Evolutionary conservation across 2,329 filamentous ascomycete species (phyloP), one percentile per base, ranked within the genome.

Genomic region (Fusarium sarcochroum): DNA sequence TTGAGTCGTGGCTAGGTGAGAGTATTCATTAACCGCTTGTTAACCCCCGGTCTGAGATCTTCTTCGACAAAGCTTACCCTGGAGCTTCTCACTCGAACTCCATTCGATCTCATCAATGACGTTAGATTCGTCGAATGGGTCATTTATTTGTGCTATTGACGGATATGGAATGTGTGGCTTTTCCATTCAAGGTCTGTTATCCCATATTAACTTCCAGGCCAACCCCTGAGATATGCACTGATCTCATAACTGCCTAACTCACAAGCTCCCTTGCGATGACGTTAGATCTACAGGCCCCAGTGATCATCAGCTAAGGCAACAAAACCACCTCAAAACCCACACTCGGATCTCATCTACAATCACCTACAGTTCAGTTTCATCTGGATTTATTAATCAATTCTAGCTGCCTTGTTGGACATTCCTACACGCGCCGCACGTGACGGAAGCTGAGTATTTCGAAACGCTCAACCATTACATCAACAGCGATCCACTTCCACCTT

Each of bases 351-450:
- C 6, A 41, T 20, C n/a, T 13, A 11, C 37, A 14, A 25, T 25
- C n/a, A 21, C 15, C 30, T 17, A 20, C 25, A 11, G 20, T 27
- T 18, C 27, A 38, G 5, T 25, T 14, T 32, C 7, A 35, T 32
- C 15, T 23, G 21, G 30, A 38, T 25, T 37, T 37, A 27, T 14
- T 13, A 9, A 10, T 23, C n/a, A 18, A 47, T 14, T 46, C 32
- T n/a, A 23, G 4, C 21, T 37, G 27, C 15, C 45, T 48, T 15
- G 1, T 46, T 30, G 27, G 15, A 49, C 30, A 18, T 30, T 15
- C 20, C 10, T 32, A 15, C 18, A 18, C 27, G 14, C 30, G 17
- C 18, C n/a, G 38, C 65, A 68, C 65, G 65, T 68, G 65, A 68
- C 50, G 20, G 25, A 25, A 15, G 57, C 47, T 47, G 25, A 40